Conservation (phyloP, 192 early-diverging fungal genomes). For the Radiomyces spectabilis region DNA sequence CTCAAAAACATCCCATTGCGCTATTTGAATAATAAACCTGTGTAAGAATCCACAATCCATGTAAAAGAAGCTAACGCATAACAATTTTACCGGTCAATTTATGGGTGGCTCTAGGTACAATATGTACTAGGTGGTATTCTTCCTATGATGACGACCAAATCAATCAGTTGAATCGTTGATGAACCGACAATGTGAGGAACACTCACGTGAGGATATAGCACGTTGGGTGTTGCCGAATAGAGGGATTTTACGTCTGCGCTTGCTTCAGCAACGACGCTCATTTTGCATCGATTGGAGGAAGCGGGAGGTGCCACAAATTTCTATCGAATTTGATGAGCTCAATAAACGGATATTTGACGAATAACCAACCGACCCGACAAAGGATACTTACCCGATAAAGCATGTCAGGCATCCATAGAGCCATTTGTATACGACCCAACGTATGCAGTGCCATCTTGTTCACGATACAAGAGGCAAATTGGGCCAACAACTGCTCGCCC, state of each 20-base stretch:
- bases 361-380: background rate
- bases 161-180: background rate
- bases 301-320: constrained; percentile 16
- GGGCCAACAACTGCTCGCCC: constrained; percentile 28
- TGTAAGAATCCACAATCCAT: too few relatives aligned
- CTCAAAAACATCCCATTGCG: constrained; percentile 34
- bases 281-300: constrained; percentile 17
- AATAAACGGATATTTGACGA: too few relatives aligned
- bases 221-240: background rate
- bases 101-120: too few relatives aligned
- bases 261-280: constrained; percentile 22
- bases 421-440: constrained; percentile 31
- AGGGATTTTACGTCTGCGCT: constrained; percentile 15
- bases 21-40: too few relatives aligned
- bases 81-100: too few relatives aligned
- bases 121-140: constrained; percentile 20
- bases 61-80: too few relatives aligned
- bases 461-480: constrained; percentile 22
- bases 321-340: background rate
- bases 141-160: background rate
- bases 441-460: constrained; percentile 28
- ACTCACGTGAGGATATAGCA: constrained; percentile 21
- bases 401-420: constrained; percentile 23
- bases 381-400: constrained; percentile 9
- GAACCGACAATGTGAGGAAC: background rate